Conservation (phyloP, 768 basidiomycete species). For the Lentinus brumalis region DNA sequence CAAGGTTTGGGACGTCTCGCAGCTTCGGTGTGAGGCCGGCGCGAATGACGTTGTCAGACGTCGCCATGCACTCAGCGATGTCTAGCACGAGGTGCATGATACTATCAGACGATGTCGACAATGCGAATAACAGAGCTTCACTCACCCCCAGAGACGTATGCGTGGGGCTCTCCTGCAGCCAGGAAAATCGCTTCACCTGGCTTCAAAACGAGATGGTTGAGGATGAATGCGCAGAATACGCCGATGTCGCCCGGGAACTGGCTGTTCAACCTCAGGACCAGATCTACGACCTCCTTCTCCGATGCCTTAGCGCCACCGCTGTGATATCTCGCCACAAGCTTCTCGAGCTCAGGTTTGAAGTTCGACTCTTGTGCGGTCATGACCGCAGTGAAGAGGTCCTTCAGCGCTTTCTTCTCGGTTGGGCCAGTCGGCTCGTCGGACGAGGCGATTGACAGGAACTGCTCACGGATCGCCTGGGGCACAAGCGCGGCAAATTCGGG, state of each 20-base stretch:
- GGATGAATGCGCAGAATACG: slow-evolving; percentile 85
- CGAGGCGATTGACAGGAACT: slow-evolving; percentile 52
- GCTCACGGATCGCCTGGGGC: slow-evolving; percentile 50
- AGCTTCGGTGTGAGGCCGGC: slow-evolving; percentile 97
- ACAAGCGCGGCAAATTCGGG: slow-evolving; percentile 81
- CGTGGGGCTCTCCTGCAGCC: slow-evolving; percentile 95
- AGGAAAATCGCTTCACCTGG: slow-evolving; percentile 93
- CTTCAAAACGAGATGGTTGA: slow-evolving; percentile 81
- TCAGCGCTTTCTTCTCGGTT: slow-evolving; percentile 64
- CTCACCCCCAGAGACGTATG: slow-evolving; percentile 91
- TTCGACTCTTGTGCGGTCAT: slow-evolving; percentile 70
- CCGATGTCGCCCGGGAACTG: slow-evolving; percentile 95
- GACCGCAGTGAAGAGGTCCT: slow-evolving; percentile 74
- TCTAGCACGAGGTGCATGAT: slow-evolving; percentile 47
- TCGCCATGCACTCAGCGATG: slow-evolving; percentile 92
- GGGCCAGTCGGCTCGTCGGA: slow-evolving; percentile 45
- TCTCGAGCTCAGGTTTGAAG: slow-evolving; percentile 56
- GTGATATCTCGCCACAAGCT: slow-evolving; percentile 66
- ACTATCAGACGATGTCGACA: neutral
- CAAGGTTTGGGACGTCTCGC: slow-evolving; percentile 89
- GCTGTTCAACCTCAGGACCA: slow-evolving; percentile 60
- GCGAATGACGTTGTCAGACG: slow-evolving; percentile 98
- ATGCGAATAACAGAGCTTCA: neutral
- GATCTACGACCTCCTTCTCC: slow-evolving; percentile 53
- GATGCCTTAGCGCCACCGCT: slow-evolving; percentile 39